Evolutionary conservation across 2,329 filamentous ascomycete genomes (phyloP).

Genomic region (Orbilia quercus): DNA sequence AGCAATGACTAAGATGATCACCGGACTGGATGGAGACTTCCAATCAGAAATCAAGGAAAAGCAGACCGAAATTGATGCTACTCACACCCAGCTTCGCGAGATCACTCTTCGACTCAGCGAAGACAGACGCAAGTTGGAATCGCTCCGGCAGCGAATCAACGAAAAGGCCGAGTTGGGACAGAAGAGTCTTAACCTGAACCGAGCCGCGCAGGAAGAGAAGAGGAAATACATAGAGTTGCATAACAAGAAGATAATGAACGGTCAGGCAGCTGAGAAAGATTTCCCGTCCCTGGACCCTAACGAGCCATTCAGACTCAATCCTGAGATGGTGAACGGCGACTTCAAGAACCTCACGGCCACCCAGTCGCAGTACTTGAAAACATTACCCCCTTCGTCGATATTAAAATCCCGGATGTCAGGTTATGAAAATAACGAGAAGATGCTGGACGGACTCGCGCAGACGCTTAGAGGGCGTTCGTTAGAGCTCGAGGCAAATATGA

Average conservation of each 20-base stretch:
- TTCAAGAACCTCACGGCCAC: conserved; percentile 65
- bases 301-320: conserved; percentile 58
- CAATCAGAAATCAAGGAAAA: conserved; percentile 83
- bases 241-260: conserved; percentile 58
- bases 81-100: conserved; percentile 82
- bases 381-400: conserved; percentile 71
- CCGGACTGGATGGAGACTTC: conserved; percentile 81
- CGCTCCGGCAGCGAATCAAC: conserved; percentile 74
- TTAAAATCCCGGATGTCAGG: conserved; percentile 77
- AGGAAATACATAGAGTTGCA: conserved; percentile 64
- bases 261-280: conserved; percentile 29
- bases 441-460: conserved; percentile 74
- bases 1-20: conserved; percentile 85
- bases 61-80: conserved; percentile 82
- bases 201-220: conserved; percentile 78
- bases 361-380: conserved; percentile 64
- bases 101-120: conserved; percentile 82
- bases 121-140: conserved; percentile 78
- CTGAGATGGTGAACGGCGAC: conserved; percentile 63
- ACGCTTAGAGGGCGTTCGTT: conserved; percentile 81
- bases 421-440: conserved; percentile 75
- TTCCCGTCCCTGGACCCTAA: conserved; percentile 39
- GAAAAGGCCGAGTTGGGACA: conserved; percentile 73
- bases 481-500: conserved; percentile 87
- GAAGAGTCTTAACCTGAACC: conserved; percentile 78